phyloP scores from a whole-genome alignment of 306 rosid species.

The Cucurbita maxima region DNA sequence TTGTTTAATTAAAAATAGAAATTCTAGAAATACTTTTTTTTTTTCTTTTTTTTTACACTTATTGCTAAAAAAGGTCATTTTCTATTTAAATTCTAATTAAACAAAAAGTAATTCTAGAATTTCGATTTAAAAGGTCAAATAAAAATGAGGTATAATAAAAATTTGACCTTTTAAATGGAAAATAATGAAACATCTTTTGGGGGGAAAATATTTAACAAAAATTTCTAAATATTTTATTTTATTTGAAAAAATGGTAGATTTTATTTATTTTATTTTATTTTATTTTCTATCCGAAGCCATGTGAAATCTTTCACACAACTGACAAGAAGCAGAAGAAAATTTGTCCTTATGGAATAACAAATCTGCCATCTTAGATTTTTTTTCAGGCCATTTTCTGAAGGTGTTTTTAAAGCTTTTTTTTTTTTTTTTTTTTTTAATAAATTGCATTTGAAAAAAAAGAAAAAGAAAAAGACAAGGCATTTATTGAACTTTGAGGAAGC shows the following conservation, averaged over 20 bases:
- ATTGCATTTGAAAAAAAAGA: too few relatives aligned
- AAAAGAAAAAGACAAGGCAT: background rate
- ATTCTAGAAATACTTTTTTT: too few relatives aligned
- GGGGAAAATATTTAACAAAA: background rate
- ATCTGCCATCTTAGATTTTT: background rate
- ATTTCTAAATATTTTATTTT: background rate
- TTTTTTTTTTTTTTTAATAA: background rate
- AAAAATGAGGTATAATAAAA: background rate
- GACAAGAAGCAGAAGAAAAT: background rate
- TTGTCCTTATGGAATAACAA: background rate
- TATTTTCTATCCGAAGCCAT: background rate
- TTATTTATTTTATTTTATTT: background rate
- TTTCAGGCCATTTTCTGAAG: background rate
- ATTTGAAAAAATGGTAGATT: background rate
- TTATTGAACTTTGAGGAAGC: background rate
- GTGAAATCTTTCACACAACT: background rate
- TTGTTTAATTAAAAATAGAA: background rate
- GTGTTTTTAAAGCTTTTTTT: background rate
- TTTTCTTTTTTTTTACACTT: too few relatives aligned
- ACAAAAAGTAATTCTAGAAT: too few relatives aligned
- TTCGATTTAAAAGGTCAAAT: too few relatives aligned
- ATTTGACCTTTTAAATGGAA: background rate
- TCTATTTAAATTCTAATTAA: too few relatives aligned
- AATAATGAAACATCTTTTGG: background rate
- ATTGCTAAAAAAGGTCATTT: too few relatives aligned